Conservation (phyloP, 108 stramenopile genomes). For the Skeletonema costatum region DNA sequence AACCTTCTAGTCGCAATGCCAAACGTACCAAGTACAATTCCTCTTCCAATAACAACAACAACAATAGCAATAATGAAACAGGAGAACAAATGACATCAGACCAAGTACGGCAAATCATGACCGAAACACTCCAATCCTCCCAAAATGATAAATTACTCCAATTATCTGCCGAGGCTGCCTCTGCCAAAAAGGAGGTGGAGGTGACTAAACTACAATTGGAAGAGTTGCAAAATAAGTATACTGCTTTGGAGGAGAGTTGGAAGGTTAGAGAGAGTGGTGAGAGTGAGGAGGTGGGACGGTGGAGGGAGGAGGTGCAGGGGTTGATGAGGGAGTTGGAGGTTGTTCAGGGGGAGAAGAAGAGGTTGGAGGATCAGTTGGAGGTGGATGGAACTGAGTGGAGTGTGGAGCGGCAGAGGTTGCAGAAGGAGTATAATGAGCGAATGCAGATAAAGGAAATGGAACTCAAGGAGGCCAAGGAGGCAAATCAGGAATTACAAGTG, state of each 20-base stretch:
- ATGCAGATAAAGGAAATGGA: not conserved
- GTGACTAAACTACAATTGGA: not conserved
- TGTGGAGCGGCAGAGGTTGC: not conserved
- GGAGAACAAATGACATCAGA: not conserved
- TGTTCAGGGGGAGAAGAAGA: not conserved
- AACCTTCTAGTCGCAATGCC: not conserved
- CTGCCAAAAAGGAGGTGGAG: not conserved
- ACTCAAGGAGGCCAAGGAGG: not conserved
- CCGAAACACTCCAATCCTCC: not conserved
- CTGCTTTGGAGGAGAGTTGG: not conserved
- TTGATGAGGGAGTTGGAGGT: not conserved
- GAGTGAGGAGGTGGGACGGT: too few species aligned
- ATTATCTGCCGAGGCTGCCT: not conserved
- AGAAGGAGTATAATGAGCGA: not conserved
- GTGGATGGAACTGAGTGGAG: not conserved
- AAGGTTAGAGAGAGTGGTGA: not conserved
- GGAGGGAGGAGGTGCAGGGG: not conserved
- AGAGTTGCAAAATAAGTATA: not conserved
- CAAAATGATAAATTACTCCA: not conserved
- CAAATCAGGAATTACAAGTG: conserved; percentile 8
- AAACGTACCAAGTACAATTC: not conserved
- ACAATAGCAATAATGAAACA: not conserved
- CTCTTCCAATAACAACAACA: not conserved
- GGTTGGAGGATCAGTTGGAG: not conserved
- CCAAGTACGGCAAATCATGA: not conserved